A percentile compares a stretch with the other conserved stretches of the same genome.
Evolutionary conservation across 768 basidiomycete genomes (phyloP).

Genomic region (Gloeopeniophorella convolvens): DNA sequence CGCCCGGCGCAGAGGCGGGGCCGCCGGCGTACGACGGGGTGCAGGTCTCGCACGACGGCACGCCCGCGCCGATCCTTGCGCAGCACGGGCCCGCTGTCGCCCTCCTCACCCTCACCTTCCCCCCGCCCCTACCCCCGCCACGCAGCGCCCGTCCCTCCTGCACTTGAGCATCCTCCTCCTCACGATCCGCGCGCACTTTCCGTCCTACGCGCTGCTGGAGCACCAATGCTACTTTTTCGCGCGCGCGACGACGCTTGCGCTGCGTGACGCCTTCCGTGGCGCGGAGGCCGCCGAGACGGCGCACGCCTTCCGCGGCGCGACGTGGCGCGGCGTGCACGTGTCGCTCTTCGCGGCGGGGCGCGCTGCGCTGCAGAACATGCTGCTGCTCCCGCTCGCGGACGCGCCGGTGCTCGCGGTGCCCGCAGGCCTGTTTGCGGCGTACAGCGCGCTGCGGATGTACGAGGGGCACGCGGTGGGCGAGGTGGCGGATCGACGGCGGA

Average conservation of each 20-base stretch:
- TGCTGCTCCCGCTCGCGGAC: slow-evolving; percentile 17
- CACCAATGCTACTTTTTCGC: slow-evolving; percentile 22
- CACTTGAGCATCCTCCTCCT: slow-evolving; percentile 19
- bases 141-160: slow-evolving; percentile 10
- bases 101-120: slow-evolving; percentile 17
- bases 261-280: slow-evolving; percentile 10
- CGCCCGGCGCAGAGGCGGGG: background rate
- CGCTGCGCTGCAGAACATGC: slow-evolving; percentile 19
- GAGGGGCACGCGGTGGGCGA: slow-evolving; percentile 13
- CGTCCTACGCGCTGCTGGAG: slow-evolving; percentile 17
- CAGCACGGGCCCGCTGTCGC: slow-evolving; percentile 8
- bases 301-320: slow-evolving; percentile 8
- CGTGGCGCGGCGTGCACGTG: slow-evolving; percentile 20
- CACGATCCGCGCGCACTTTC: slow-evolving; percentile 17
- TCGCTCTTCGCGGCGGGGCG: slow-evolving; percentile 17
- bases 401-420: slow-evolving; percentile 18
- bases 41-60: slow-evolving; percentile 19
- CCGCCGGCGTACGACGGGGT: slow-evolving; percentile 15
- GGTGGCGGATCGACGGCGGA: slow-evolving; percentile 11
- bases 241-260: slow-evolving; percentile 13
- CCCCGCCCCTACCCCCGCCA: background rate
- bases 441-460: slow-evolving; percentile 17
- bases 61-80: slow-evolving; percentile 10
- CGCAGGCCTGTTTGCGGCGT: slow-evolving; percentile 19
- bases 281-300: slow-evolving; percentile 1